Evolutionary conservation across 192 early-diverging fungal species (phyloP), one percentile per base, ranked within the genome.

Genomic region (Umbelopsis sp.): DNA sequence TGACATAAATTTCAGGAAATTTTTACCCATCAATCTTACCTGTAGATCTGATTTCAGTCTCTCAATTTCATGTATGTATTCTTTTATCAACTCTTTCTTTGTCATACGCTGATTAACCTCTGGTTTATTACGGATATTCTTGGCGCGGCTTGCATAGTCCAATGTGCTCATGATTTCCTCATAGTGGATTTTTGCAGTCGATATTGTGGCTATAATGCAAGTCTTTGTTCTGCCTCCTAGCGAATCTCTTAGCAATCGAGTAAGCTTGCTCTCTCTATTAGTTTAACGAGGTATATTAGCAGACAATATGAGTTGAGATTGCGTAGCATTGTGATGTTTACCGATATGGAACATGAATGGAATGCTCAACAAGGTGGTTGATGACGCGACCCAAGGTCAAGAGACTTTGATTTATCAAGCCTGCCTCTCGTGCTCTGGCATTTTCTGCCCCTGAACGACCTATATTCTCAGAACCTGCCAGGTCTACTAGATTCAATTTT

Each of bases 401-500:
- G 21, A 94, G 74, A 65, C 88, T 89, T 73, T 95, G 87, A 74
- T 98, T 98, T 69, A 98, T 97, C 74, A 87, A 88, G 48, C 93
- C 93, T 21, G 94, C 94, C 77, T 99, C 97, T 49, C 89, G 86
- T 20, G 93, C 94, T 18, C 94, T 79, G 20, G 78, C 75, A 52
- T 91, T 85, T 74, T 97, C 91, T 0, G 94, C 96, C 7, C 95
- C 97, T 1, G 94, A 93, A 27, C 93, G 89, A 1, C 90, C 90
- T 71, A 97, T 94, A 73, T 96, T 96, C 67, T 99, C 96, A 46
- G 92, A 94, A 6, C 97, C 96, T 0, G 97, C 96, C 69, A 99
- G 74, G 78, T 99, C 97, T 0, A 99, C 97, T 22, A 99, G 82
- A 74, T 98, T 97, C 16, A 99, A 81, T 67, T 99, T 99, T 20